Evolutionary conservation across 805 yeast species (phyloP).

Genomic region (Lipomyces orientalis): DNA sequence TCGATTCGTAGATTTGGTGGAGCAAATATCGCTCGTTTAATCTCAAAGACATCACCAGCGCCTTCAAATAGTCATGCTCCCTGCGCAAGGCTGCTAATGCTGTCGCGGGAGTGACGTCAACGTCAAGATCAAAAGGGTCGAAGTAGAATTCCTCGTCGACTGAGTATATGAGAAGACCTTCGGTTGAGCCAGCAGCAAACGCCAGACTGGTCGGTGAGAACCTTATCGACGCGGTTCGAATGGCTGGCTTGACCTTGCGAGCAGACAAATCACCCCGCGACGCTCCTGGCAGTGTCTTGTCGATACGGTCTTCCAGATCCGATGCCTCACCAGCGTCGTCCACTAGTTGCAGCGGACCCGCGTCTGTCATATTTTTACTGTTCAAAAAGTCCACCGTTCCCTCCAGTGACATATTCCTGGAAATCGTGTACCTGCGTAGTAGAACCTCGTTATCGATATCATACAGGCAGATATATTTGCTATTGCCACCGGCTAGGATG

Average conservation of each 20-base stretch:
- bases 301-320: conserved; percentile 81
- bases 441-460: conserved; percentile 89
- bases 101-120: conserved; percentile 86
- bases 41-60: conserved; percentile 91
- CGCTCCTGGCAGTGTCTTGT: conserved; percentile 83
- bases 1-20: conserved; percentile 70
- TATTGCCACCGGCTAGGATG: conserved; percentile 91
- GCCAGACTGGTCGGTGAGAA: conserved; percentile 91
- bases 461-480: conserved; percentile 87
- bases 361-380: conserved; percentile 83
- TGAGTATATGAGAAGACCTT: conserved; percentile 83
- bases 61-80: conserved; percentile 62
- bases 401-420: conserved; percentile 86
- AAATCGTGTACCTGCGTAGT: conserved; percentile 78
- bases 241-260: conserved; percentile 76
- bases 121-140: conserved; percentile 94
- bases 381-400: conserved; percentile 84
- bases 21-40: conserved; percentile 80
- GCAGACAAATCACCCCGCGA: conserved; percentile 79
- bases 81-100: conserved; percentile 65
- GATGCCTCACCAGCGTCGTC: conserved; percentile 87
- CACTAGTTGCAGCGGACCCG: conserved; percentile 79
- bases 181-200: conserved; percentile 95
- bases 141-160: conserved; percentile 75
- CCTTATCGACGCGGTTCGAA: conserved; percentile 76